Conservation (phyloP, 495 filamentous ascomycete species). For the Cetradonia linearis region DNA sequence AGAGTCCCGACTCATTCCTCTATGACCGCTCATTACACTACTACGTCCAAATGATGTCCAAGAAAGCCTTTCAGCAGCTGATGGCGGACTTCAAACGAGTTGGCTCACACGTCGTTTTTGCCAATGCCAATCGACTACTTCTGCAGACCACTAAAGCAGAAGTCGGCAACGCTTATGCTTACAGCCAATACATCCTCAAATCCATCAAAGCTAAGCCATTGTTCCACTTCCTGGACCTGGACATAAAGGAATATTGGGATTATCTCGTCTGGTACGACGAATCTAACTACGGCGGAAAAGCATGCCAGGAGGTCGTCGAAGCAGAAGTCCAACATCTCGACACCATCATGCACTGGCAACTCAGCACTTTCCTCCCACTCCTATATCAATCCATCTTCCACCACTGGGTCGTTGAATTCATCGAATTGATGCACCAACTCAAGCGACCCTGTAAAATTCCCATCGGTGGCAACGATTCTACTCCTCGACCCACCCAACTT, state of each 20-base stretch:
- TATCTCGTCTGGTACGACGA: conserved; percentile 99
- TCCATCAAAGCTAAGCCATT: conserved; percentile 89
- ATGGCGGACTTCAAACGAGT: conserved; percentile 96
- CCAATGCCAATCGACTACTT: conserved; percentile 76
- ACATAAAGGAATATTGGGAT: conserved; percentile 99
- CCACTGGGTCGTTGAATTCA: conserved; percentile 89
- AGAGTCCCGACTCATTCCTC: conserved; percentile 80
- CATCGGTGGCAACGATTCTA: conserved; percentile 38
- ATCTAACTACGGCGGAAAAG: conserved; percentile 96
- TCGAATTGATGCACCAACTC: conserved; percentile 81
- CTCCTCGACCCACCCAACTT: conserved; percentile 72
- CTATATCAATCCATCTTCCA: conserved; percentile 78
- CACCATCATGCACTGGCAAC: conserved; percentile 97
- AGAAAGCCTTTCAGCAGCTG: conserved; percentile 89
- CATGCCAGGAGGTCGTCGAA: conserved; percentile 73
- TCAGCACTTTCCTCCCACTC: conserved; percentile 73
- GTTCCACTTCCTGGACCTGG: conserved; percentile 94
- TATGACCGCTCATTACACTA: conserved; percentile 95
- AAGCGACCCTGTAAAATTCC: conserved; percentile 48
- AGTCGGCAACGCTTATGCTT: conserved; percentile 93
- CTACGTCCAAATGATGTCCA: conserved; percentile 96
- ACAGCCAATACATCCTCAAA: conserved; percentile 93
- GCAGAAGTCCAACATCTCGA: conserved; percentile 77
- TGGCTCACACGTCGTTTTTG: conserved; percentile 86
- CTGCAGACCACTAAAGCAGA: conserved; percentile 95